Evolutionary conservation across 2,329 filamentous ascomycete species (phyloP), one percentile per base, ranked within the genome.

Genomic region (Fusarium ramigenum): DNA sequence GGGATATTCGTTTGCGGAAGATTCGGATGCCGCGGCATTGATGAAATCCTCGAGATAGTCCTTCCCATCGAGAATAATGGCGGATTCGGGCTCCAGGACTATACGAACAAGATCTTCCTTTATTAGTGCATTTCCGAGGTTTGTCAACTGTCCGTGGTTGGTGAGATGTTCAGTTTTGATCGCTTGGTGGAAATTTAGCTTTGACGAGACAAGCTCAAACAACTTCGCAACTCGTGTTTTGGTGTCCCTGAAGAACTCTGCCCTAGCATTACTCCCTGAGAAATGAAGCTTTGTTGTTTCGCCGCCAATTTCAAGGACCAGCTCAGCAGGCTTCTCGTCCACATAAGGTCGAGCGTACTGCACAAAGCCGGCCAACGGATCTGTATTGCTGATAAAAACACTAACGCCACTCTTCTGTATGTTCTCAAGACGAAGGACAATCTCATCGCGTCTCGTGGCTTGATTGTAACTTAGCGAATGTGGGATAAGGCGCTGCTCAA

Each of bases 371-470:
- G 80, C 77, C 36, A 82, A 61, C 37, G 81, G 76, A 7, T 75
- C 75, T 44, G 65, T 23, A 64, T 70, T 34, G 68, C 74, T 91
- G 14, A 83, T 81, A 2, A 84, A 84, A 72, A 96, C 88, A 21
- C 90, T 90, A 52, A 98, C 86, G 19, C 96, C 96, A 5, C 93
- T 95, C 77, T 96, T 95, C 39, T 96, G 90, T n/a, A 98, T 89
- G 77, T 98, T 95, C 77, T 96, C 92, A 5, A 98, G 83, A 2
- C 93, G 88, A 37, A 98, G 85, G 9, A 90, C 83, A 23, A 98
- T 97, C 82, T 98, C 95, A 7, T 89, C 86, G 54, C 88, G 88
- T 21, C 87, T 85, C 5, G 92, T 88, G 21, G 88, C 83, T 40
- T 93, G 88, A 78, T 98, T 97, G 82, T 90, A 95, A 58, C 87